Evolutionary conservation across 345 rosid species (phyloP).

Genomic region (Pugionium cornutum): DNA sequence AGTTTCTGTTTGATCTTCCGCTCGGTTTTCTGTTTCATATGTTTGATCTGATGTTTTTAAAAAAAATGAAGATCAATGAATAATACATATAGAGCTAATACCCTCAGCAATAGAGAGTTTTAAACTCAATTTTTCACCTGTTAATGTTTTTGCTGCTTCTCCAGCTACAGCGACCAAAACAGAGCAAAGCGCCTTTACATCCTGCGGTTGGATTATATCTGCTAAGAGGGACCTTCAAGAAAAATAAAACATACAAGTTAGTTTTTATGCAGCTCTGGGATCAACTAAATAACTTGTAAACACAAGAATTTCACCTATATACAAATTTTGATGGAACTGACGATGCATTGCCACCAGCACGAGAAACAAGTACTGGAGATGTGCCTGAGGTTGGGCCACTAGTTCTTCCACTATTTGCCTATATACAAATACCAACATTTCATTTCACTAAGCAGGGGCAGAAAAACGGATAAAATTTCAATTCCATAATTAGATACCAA

Average conservation of each 20-base stretch:
- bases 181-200: slow-evolving; percentile 93
- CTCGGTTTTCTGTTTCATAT: slow-evolving; percentile 52
- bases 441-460: slow-evolving; percentile 1
- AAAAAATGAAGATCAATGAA: slow-evolving; percentile 15
- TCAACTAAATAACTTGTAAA: slow-evolving; percentile 21
- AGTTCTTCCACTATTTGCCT: slow-evolving; percentile 52
- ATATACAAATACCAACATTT: slow-evolving; percentile 16
- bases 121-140: slow-evolving; percentile 52
- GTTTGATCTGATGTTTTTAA: slow-evolving; percentile 47
- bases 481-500: neutral
- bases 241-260: slow-evolving; percentile 40
- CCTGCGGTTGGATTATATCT: slow-evolving; percentile 87
- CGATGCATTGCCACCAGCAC: slow-evolving; percentile 46
- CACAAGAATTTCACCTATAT: slow-evolving; percentile 62
- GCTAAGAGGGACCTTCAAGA: slow-evolving; percentile 88
- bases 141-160: slow-evolving; percentile 76
- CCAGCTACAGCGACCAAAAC: slow-evolving; percentile 76
- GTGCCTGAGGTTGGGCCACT: slow-evolving; percentile 51
- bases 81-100: slow-evolving; percentile 6
- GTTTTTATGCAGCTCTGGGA: slow-evolving; percentile 27
- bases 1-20: slow-evolving; percentile 50
- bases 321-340: slow-evolving; percentile 65
- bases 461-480: neutral
- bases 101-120: slow-evolving; percentile 11
- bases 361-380: slow-evolving; percentile 52